Evolutionary conservation across 2,329 filamentous ascomycete genomes (phyloP), one percentile per base, ranked within the genome.

Genomic region (Colletotrichum chlorophyti): DNA sequence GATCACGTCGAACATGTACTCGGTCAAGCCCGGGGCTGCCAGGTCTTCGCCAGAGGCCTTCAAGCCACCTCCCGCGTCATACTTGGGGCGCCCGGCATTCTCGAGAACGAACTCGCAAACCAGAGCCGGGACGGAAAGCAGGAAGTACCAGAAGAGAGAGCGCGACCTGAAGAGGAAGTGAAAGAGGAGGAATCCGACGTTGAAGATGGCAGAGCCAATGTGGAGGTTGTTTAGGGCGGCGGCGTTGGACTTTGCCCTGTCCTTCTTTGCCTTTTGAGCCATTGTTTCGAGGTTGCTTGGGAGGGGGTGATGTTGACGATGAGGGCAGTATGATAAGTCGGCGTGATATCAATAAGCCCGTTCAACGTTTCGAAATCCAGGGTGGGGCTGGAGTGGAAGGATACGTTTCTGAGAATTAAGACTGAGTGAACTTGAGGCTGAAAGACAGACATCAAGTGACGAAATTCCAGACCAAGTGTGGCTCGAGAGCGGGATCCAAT

Each of bases 1-100:
- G 50, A 97, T 80, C 46, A 97, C 85, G 76, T 99, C 95, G 83
- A 96, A 99, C 90, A 98, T 91, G 80, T 96, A 98, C 76, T 97
- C 95, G 10, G 94, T 98, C 79, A 99, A 77, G 5, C 95, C 95
- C 29, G 89, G 84, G 9, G 92, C 91, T 50, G 90, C 87, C 48
- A 99, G 84, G 72, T 99, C 95, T 72, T 98, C 93, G 38, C 95
- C 94, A 1, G 91, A 80, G 27, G 83, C 86, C 71, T 85, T 87
- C 61, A 98, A 80, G n/a, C 88, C 81, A 12, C 81, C 83, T 43
- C 85, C 87, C 19, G 86, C 72, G 64, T 87, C 85, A 70, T 88
- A 91, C 60, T 80, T 87, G 21, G 95, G 95, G 9, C 94, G 90
- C 11, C 91, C 92, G 7, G 93, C 86, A 42, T 84, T 83, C 74